These are phyloP conservation scores for Kwoniella heveanensis DNA, from an alignment of 768 basidiomycete species.

Conservation along the genomic window DNA sequence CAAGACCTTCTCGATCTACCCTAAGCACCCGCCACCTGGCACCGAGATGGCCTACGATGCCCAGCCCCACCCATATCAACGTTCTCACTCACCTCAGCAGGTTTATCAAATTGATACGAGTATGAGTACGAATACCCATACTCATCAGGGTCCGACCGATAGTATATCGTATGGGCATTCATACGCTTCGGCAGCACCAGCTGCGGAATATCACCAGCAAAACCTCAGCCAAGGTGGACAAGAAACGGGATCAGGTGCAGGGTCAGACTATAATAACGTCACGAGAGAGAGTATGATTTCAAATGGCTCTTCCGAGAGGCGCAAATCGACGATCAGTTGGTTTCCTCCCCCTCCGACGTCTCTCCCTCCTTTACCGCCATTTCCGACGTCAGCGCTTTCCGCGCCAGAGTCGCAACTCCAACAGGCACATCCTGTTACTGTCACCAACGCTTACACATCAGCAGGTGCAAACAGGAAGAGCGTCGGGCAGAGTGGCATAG, in stretches of 20 bases:
- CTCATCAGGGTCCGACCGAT: no score
- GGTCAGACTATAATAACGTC: neutral
- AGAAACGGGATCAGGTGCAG: neutral
- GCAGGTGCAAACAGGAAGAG: neutral
- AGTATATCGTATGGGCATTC: conserved; percentile 6
- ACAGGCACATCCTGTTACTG: neutral
- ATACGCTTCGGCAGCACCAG: neutral
- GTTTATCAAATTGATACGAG: neutral
- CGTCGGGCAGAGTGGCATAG: neutral
- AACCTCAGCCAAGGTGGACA: neutral
- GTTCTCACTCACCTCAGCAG: neutral
- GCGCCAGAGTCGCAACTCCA: neutral
- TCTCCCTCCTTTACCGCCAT: conserved; percentile 5
- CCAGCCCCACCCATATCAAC: neutral
- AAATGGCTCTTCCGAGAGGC: neutral
- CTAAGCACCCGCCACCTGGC: neutral
- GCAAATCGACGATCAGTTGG: conserved; percentile 15
- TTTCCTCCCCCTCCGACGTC: conserved; percentile 13
- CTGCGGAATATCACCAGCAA: neutral
- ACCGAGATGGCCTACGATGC: neutral
- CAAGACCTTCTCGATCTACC: neutral
- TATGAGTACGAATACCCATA: no score
- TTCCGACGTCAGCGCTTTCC: neutral
- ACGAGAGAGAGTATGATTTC: neutral
- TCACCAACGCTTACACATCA: no score